Base-by-base conservation (phyloP, 108 stramenopile species). In the Skeletonema potamos region DNA sequence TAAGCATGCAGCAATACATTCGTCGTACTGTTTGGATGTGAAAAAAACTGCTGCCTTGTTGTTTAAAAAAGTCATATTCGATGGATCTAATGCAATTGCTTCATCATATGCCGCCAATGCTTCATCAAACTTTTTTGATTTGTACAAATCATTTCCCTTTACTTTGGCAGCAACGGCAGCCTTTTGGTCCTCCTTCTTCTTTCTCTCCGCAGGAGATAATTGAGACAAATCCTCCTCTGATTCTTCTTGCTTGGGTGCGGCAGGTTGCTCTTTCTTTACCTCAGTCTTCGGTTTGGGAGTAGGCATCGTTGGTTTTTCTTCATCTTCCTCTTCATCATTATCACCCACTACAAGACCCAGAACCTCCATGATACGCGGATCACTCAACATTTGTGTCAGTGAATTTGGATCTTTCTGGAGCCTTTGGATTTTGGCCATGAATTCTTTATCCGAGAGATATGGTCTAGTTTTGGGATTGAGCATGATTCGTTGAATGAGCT, bases 41-140 rank as follows among this genome's bases (percentile, higher is more conserved):
- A 98, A 96, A 82, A 87, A 94, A 17, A 98, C 98, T 22, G 99
- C 97, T 17, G 98, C 97, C 82, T 98, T 98, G 86, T 99, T 99
- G 57, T 73, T 89, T 32, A 88, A 39, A 77, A 91, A 98, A 1
- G 94, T 91, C 97, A 99, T 97, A 88, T 97, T 95, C 36, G 94
- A 89, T 6, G 90, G 87, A 78, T 99, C 98, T 24, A 97, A 74
- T n/a, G 88, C 88, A 75, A 89, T 93, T n/a, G 99, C 99, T 79
- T 96, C 97, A 58, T 98, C 94, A 79, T 99, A 99, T 11, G 90
- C 86, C n/a, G 88, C 94, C 36, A 99, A 48, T 22, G 99, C 99
- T 58, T 96, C 96, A 11, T 92, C 94, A 66, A 99, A 98, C 54
- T 98, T 86, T 76, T 96, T 95, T 20, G 68, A 48, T 75, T 97